A percentile compares a stretch with the other conserved stretches of the same genome.
These are phyloP conservation scores for Metrosideros polymorpha DNA, from an alignment of 441 rosid species.

Conservation along the genomic window DNA sequence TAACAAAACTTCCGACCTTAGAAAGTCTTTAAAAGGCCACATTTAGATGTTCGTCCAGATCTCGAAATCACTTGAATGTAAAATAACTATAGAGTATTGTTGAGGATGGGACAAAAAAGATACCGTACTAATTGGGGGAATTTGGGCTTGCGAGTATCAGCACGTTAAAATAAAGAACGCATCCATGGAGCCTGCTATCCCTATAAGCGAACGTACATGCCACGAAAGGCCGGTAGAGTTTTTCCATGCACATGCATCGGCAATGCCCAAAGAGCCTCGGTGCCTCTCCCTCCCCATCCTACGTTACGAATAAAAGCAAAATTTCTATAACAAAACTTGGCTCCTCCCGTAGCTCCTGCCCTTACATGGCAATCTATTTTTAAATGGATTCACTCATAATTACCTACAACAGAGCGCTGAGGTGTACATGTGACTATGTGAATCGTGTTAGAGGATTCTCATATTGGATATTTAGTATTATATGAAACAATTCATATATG, in stretches of 20 bases:
- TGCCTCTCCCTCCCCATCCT: constrained; percentile 11
- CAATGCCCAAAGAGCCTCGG: constrained; percentile 1
- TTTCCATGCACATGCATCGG: constrained; percentile 33
- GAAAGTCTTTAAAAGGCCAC: too few relatives aligned
- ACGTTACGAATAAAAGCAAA: neutral
- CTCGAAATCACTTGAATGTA: too few relatives aligned
- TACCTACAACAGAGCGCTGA: neutral
- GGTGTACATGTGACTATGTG: neutral
- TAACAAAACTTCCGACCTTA: neutral
- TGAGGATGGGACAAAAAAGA: too few relatives aligned
- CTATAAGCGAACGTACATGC: too few relatives aligned
- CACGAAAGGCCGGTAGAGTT: too few relatives aligned
- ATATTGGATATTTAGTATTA: neutral
- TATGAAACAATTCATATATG: neutral
- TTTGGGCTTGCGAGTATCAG: too few relatives aligned
- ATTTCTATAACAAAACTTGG: neutral
- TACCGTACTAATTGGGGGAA: too few relatives aligned
- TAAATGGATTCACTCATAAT: neutral
- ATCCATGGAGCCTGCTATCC: too few relatives aligned
- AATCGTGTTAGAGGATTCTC: neutral
- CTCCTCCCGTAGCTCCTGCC: neutral
- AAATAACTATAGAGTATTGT: too few relatives aligned
- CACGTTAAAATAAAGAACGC: too few relatives aligned
- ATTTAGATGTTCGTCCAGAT: too few relatives aligned
- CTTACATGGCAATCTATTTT: neutral